These are phyloP conservation scores for Aureobasidium sp. DNA, from an alignment of 2,329 filamentous ascomycete genomes.

Conservation along the genomic window DNA sequence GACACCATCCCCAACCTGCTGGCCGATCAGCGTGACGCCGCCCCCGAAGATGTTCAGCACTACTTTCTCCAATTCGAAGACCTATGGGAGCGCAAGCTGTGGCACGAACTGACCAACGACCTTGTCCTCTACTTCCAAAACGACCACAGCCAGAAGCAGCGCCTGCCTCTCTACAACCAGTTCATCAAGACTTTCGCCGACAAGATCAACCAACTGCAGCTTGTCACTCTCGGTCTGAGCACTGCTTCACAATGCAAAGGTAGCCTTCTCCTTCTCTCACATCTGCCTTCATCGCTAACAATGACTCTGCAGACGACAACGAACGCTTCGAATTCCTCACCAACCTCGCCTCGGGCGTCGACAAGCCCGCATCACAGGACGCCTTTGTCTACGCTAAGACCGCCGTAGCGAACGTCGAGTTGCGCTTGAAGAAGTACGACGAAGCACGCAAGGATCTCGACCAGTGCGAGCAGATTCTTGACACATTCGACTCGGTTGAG, in stretches of 20 bases:
- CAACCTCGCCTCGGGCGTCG: constrained; percentile 75
- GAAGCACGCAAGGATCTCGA: constrained; percentile 81
- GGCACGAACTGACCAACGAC: constrained; percentile 93
- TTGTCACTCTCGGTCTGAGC: constrained; percentile 82
- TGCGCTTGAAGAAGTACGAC: constrained; percentile 70
- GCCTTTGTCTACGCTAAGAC: constrained; percentile 91
- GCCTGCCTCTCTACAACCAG: constrained; percentile 82
- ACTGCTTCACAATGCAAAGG: constrained; percentile 78
- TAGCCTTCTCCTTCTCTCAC: constrained; percentile 29
- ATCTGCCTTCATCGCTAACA: background rate
- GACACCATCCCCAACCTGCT: constrained; percentile 90
- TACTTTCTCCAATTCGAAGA: constrained; percentile 90
- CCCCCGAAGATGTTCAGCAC: constrained; percentile 79
- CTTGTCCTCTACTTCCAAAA: constrained; percentile 83
- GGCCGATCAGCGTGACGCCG: constrained; percentile 76
- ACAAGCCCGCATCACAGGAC: constrained; percentile 88
- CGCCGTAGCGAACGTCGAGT: constrained; percentile 78
- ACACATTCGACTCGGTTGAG: constrained; percentile 90
- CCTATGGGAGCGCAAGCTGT: constrained; percentile 96
- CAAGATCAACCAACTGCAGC: constrained; percentile 98
- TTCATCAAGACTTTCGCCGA: constrained; percentile 96
- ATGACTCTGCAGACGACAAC: constrained; percentile 59
- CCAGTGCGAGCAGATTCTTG: constrained; percentile 76
- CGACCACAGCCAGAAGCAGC: constrained; percentile 70
- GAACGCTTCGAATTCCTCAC: constrained; percentile 81